Base-by-base conservation (phyloP, 495 filamentous ascomycete species). In the Penicillium simplicissimum region DNA sequence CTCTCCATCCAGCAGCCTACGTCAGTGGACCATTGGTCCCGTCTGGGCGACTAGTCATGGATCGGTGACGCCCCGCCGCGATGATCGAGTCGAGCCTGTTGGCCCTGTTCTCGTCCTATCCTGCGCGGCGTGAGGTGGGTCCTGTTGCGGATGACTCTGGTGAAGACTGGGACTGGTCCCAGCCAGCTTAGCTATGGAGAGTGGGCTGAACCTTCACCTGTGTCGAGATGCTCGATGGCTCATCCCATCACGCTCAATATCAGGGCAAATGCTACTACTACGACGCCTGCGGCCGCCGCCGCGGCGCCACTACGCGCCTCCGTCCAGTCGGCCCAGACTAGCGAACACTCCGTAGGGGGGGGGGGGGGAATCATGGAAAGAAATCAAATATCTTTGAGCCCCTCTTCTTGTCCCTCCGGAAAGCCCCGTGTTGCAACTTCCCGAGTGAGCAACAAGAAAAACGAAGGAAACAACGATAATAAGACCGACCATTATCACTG, bases 1-100 rank as follows among this genome's bases (percentile, higher is more conserved):
- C 59, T 42, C 62, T 70, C 65, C 65, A 70, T 59, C 42, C 19
- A 38, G 47, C 43, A 36, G 48, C 37, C 57, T 59, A 62, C 60
- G 47, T 63, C 56, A 60, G 65, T 60, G 65, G 62, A 42, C 61
- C 62, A 68, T 66, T 68, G 68, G 68, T 58, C 56, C 65, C 62
- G 55, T 59, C 58, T 49, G 47, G 43, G 52, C 43, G 52, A 71
- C 68, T 69, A 69, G 58, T 64, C 66, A 64, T 63, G 66, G 66
- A 71, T 69, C 66, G 63, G 63, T 71, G 63, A 67, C 68, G 68
- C 69, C 69, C 69, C 68, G 63, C 68, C 47, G 55, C 40, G 66
- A 63, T 66, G 63, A 68, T 70, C 68, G 62, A 69, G 68, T 67
- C 66, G 62, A 70, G 68, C 66, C 68, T 57, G n/a, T n/a, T n/a